Percentiles rank a stretch among this genome's conserved stretches.
phyloP scores from a whole-genome alignment of 2,329 filamentous ascomycete genomes.

The Aspergillus hiratsukae region DNA sequence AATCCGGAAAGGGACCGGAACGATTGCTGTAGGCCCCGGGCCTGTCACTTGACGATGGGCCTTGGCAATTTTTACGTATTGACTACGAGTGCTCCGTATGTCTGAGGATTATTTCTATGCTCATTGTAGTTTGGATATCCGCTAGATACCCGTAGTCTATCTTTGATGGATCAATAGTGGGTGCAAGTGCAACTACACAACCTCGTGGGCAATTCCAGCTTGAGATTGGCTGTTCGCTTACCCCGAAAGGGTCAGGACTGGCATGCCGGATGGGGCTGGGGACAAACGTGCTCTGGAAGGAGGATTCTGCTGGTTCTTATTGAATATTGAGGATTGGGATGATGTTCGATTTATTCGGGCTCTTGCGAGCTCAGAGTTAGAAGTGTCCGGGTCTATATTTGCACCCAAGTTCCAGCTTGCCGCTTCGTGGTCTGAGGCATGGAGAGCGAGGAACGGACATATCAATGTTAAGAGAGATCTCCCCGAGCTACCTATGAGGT shows the following conservation, averaged over 20 bases:
- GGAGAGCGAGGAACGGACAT: neutral
- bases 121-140: neutral
- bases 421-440: no score
- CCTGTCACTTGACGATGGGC: neutral
- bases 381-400: neutral
- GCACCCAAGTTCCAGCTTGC: neutral
- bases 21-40: neutral
- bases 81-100: no score
- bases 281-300: constrained; percentile 3
- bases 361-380: neutral
- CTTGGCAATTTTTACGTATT: no score
- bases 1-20: neutral
- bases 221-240: constrained; percentile 1
- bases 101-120: neutral
- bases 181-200: neutral
- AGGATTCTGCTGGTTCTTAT: neutral
- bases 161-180: neutral
- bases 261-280: constrained; percentile 3
- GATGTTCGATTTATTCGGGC: neutral
- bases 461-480: neutral
- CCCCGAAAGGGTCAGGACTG: neutral
- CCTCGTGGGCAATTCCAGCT: constrained; percentile 1
- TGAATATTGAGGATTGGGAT: no score
- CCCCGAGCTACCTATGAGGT: no score
- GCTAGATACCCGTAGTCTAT: neutral